phyloP scores from a whole-genome alignment of 2,329 filamentous ascomycete species.

The Endothia cerciana region DNA sequence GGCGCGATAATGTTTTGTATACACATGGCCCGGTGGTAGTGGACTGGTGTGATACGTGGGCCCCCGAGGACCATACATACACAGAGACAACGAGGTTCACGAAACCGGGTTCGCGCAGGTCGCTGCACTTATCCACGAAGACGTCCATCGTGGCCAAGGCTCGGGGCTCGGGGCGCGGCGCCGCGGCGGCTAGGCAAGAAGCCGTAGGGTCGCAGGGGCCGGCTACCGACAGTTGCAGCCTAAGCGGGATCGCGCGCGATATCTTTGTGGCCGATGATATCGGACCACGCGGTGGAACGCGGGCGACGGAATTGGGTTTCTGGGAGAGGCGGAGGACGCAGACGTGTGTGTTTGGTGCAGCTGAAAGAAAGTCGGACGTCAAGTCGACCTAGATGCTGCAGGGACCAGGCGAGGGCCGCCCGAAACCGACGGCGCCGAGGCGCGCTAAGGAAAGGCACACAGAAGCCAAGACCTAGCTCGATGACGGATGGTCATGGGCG shows the following conservation, averaged over 20 bases:
- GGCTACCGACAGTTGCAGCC: background rate
- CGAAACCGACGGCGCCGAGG: background rate
- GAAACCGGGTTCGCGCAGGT: constrained; percentile 56
- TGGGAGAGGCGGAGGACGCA: background rate
- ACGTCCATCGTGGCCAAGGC: constrained; percentile 37
- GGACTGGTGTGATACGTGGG: background rate
- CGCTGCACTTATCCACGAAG: constrained; percentile 50
- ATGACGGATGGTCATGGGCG: background rate
- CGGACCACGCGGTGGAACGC: background rate
- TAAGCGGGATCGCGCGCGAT: background rate
- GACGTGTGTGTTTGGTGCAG: background rate
- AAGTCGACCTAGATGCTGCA: background rate
- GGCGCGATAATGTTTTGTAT: background rate
- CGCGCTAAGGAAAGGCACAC: background rate
- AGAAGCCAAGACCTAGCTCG: background rate
- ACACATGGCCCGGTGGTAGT: background rate
- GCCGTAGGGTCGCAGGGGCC: background rate
- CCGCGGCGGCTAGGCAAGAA: constrained; percentile 1
- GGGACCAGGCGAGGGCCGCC: constrained; percentile 1
- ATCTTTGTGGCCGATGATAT: background rate
- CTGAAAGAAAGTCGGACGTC: background rate
- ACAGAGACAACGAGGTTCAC: constrained; percentile 61
- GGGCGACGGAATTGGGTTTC: background rate
- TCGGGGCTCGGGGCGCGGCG: too few species aligned
- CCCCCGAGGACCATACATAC: constrained; percentile 41